Base-by-base conservation (phyloP, 2,329 filamentous ascomycete genomes). In the Herpotrichia juniperi region DNA sequence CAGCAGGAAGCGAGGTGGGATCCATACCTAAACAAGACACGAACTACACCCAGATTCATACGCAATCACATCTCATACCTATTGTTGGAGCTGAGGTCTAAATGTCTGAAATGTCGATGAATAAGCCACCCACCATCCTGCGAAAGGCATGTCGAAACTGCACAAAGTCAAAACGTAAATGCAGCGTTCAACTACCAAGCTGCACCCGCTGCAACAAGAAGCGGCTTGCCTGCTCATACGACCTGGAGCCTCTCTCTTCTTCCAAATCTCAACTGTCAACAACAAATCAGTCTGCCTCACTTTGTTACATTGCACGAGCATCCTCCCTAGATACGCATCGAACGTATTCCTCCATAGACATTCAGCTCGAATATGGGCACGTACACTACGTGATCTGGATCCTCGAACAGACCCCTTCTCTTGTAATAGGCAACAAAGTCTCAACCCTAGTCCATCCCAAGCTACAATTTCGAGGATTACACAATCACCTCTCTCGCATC, bases 141-240 rank as follows among this genome's bases (percentile, higher is more conserved):
- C 44, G 50, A 17, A 52, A 48, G 14, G 42, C 50, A 11, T 52
- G 50, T 35, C 44, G 45, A 22, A 48, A 39, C 19, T 52, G 50
- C 30, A 30, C 50, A 3, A 31, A 31, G 9, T 44, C 50, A 11
- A 52, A 52, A 32, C 50, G 50, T 16, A 44, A 46, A 8, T 52
- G 50, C 43, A 48, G 37, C 16, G 44, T 52, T 8, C 44, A 52
- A 24, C 35, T 48, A 17, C 50, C 50, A 32, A 43, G 50, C 30
- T 52, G 50, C 39, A 34, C 37, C 5, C 50, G 50, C 12, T 52
- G 50, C 45, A 46, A 25, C 19, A 46, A 52, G 24, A 52, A 35
- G 31, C 31, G 44, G 17, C 37, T 52, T 14, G 34, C 40, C 1
- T 52, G 50, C 31, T 31, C 26, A 10, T 52, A 52, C 39, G 39